These are phyloP conservation scores for Alternaria burnsii DNA, from an alignment of 2,329 filamentous ascomycete genomes.

Conservation along the genomic window DNA sequence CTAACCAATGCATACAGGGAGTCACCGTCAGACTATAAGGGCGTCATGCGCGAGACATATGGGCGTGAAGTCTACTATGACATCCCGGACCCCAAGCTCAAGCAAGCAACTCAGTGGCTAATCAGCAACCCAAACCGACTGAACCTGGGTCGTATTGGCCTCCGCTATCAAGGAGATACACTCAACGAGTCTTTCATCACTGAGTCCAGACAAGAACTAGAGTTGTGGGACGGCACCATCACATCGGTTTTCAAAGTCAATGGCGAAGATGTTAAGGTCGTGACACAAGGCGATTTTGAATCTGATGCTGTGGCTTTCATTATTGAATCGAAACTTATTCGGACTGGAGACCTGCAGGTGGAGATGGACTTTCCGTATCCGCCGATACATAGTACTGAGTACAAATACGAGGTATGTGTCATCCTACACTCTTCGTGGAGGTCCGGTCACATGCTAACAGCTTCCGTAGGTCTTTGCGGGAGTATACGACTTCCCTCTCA, in stretches of 20 bases:
- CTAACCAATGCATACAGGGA: constrained; percentile 19
- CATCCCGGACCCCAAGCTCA: constrained; percentile 51
- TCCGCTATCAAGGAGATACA: constrained; percentile 52
- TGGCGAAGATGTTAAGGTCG: constrained; percentile 51
- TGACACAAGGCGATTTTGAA: constrained; percentile 57
- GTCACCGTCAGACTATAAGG: constrained; percentile 37
- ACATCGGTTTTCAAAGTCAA: constrained; percentile 57
- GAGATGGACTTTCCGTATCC: constrained; percentile 63
- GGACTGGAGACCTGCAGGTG: constrained; percentile 51
- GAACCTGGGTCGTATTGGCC: constrained; percentile 59
- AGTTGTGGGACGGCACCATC: constrained; percentile 60
- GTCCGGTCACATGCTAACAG: neutral
- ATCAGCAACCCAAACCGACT: constrained; percentile 62
- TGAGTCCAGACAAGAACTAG: constrained; percentile 51
- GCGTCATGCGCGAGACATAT: constrained; percentile 53
- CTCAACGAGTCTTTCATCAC: constrained; percentile 22
- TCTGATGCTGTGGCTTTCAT: constrained; percentile 57
- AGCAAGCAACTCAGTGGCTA: constrained; percentile 59
- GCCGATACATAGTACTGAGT: constrained; percentile 41
- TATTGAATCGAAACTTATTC: constrained; percentile 56
- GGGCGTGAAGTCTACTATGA: constrained; percentile 54
- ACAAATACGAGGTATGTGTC: constrained; percentile 35
- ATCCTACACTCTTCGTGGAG: neutral
- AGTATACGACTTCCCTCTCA: constrained; percentile 57
- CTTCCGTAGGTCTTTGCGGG: constrained; percentile 62